These are phyloP conservation scores for Grigorovia jiainica DNA, from an alignment of 805 yeast genomes.

Conservation along the genomic window DNA sequence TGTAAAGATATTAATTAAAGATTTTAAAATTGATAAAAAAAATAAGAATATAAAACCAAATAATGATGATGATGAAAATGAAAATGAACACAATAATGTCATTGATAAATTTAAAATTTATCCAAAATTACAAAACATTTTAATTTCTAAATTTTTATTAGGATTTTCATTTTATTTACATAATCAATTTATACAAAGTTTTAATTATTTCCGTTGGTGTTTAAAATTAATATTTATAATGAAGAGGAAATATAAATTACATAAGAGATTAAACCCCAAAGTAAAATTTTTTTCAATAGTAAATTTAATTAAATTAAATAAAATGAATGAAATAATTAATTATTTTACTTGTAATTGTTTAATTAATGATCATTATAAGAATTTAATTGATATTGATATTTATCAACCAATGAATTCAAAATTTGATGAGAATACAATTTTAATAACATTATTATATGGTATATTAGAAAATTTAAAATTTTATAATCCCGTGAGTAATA, in stretches of 20 bases:
- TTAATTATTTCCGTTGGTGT: slow-evolving; percentile 15
- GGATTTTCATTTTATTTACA: slow-evolving; percentile 9
- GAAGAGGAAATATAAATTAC: background rate
- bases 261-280: background rate
- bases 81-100: background rate
- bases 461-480: background rate
- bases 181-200: slow-evolving; percentile 9
- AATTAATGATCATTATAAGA: slow-evolving; percentile 6
- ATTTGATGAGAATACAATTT: slow-evolving; percentile 4
- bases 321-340: background rate
- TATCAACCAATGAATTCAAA: background rate
- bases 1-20: slow-evolving; percentile 9
- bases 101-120: background rate
- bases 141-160: slow-evolving; percentile 5
- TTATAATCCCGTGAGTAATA: no score
- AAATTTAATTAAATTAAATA: background rate
- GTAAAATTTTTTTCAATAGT: background rate
- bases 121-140: slow-evolving; percentile 4
- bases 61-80: background rate
- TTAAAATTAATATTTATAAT: slow-evolving; percentile 14
- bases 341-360: slow-evolving; percentile 9
- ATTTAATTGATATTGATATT: background rate
- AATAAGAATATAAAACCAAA: background rate
- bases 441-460: background rate
- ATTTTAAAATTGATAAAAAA: background rate